Evolutionary conservation across 345 rosid genomes (phyloP), one percentile per base, ranked within the genome.

Genomic region (Hevea brasiliensis): DNA sequence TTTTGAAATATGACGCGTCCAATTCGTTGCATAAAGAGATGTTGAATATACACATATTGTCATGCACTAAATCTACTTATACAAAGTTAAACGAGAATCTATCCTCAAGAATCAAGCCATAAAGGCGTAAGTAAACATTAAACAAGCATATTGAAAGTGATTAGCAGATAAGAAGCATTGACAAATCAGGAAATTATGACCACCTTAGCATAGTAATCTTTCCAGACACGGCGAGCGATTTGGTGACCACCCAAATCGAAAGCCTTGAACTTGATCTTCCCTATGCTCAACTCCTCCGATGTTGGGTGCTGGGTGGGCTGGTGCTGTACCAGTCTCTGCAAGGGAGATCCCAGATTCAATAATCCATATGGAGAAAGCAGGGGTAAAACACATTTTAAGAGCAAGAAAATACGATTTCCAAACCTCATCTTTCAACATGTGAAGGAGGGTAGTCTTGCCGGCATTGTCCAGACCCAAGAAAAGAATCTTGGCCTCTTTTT

Each of bases 171-270:
- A 45, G 0, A 24, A 26, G 20, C 37, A 77, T 21, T 21, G 44
- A 23, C 14, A 50, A 23, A 61, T 21, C 44, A 57, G 6, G 54
- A 60, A 73, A 20, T 3, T 32, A 12, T 20, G 53, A 55, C 18
- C 1, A 88, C 95, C 94, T 90, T 86, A 50, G 91, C 86, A 79
- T 88, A 87, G 72, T 90, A 88, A 76, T 90, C 96, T 77, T 86
- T 90, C 96, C 96, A 90, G 71, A 90, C 91, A 67, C 91, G 86
- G 68, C 91, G 91, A 79, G 92, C 91, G 79, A 90, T 90, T 79
- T 86, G 90, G 70, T 88, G 96, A 14, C 92, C 92, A 24, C 96
- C 96, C 85, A 90, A 81, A 87, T 90, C 92, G 13, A 90, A 90
- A 74, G 96, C 96, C 76, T 87, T 90, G 86, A 90, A 90, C 84